Conservation (phyloP, 306 rosid genomes). For the Cicer pinnatifidum region DNA sequence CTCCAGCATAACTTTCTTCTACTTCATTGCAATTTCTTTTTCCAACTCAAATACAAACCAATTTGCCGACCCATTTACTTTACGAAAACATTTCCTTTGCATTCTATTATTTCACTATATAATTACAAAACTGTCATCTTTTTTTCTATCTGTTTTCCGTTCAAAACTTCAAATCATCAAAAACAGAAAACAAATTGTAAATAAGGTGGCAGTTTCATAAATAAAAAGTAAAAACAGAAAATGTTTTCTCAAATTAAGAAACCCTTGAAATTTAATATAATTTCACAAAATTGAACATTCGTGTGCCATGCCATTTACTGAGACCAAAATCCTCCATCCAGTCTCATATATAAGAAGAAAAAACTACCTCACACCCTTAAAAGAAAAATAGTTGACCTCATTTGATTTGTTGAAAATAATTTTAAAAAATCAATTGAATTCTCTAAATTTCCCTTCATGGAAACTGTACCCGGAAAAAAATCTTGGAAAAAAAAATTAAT, state of each 20-base stretch:
- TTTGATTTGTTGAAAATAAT: too few species aligned
- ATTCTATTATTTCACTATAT: neutral
- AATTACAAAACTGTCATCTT: neutral
- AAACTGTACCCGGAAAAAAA: too few species aligned
- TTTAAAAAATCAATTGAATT: too few species aligned
- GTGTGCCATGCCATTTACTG: neutral
- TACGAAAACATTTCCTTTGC: neutral
- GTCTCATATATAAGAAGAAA: too few species aligned
- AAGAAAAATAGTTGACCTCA: too few species aligned
- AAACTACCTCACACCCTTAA: too few species aligned
- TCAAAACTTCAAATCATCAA: neutral
- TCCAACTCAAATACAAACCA: slow-evolving; percentile 21
- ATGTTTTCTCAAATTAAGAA: neutral
- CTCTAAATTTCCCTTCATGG: too few species aligned
- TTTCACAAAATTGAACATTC: neutral
- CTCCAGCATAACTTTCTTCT: neutral
- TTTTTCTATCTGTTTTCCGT: neutral
- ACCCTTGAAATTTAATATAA: neutral
- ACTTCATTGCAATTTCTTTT: too few species aligned
- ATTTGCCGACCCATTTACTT: neutral
- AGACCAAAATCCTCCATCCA: slow-evolving; percentile 14
- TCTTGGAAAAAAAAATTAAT: too few species aligned
- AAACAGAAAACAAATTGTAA: neutral
- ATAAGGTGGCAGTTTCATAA: neutral
- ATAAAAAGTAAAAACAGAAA: neutral